Conservation (phyloP, 306 rosid genomes). For the Medicago ruthenica region DNA sequence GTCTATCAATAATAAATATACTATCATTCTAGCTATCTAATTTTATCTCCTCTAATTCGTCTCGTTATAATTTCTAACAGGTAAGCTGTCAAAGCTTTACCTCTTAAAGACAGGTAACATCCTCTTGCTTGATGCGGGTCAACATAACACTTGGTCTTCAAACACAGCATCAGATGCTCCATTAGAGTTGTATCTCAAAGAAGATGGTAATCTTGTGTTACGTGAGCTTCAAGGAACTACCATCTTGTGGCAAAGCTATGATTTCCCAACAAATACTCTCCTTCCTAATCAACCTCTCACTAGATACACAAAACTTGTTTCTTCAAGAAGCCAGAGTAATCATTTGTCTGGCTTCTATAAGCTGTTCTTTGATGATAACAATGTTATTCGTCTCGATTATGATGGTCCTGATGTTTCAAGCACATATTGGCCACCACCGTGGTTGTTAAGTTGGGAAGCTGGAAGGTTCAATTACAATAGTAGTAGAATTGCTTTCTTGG, state of each 20-base stretch:
- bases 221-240: slow-evolving; percentile 1
- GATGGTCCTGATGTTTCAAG: slow-evolving; percentile 42
- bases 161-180: slow-evolving; percentile 2
- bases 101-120: slow-evolving; percentile 41
- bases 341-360: slow-evolving; percentile 46
- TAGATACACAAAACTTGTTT: slow-evolving; percentile 34
- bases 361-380: slow-evolving; percentile 35
- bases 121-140: slow-evolving; percentile 39
- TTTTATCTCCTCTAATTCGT: background rate
- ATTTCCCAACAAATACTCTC: slow-evolving; percentile 54
- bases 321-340: slow-evolving; percentile 40
- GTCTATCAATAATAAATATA: background rate
- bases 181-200: slow-evolving; percentile 27
- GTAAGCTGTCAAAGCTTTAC: slow-evolving; percentile 45
- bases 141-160: slow-evolving; percentile 37
- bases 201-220: slow-evolving; percentile 55
- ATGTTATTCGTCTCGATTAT: slow-evolving; percentile 38
- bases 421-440: slow-evolving; percentile 38
- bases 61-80: background rate
- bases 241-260: slow-evolving; percentile 55
- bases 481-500: slow-evolving; percentile 14
- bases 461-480: slow-evolving; percentile 37
- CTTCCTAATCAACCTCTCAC: slow-evolving; percentile 51
- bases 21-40: background rate
- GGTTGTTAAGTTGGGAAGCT: background rate